Evolutionary conservation across 2,329 filamentous ascomycete genomes (phyloP).

Genomic region (Claviceps fusiformis): DNA sequence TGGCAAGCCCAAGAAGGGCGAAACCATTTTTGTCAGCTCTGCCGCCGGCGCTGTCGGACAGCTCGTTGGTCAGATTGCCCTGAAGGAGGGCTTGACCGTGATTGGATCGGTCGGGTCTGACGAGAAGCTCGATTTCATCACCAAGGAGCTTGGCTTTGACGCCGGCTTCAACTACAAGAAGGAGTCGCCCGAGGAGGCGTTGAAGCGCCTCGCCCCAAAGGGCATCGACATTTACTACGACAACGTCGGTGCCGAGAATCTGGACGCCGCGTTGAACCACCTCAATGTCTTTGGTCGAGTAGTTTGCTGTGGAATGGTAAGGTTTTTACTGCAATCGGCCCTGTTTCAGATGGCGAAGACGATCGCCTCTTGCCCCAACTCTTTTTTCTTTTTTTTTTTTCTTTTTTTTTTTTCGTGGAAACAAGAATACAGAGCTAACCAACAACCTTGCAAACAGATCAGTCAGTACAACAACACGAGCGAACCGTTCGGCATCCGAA

Average conservation of each 20-base stretch:
- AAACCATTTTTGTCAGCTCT: constrained; percentile 70
- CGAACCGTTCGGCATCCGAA: constrained; percentile 47
- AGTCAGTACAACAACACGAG: constrained; percentile 55
- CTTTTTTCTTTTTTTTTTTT: background rate
- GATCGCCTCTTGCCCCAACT: background rate
- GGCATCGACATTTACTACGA: constrained; percentile 59
- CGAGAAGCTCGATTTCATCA: constrained; percentile 60
- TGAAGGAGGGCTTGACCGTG: constrained; percentile 65
- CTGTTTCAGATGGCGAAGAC: too few species aligned
- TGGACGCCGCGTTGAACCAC: constrained; percentile 29
- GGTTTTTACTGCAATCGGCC: too few species aligned
- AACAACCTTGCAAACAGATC: constrained; percentile 29
- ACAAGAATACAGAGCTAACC: background rate
- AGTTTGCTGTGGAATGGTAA: constrained; percentile 47
- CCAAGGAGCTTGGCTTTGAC: constrained; percentile 37
- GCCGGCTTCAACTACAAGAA: constrained; percentile 80
- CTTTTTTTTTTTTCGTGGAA: background rate
- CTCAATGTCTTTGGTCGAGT: constrained; percentile 54
- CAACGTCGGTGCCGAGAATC: constrained; percentile 39
- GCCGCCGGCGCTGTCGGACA: constrained; percentile 74
- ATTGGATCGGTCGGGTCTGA: constrained; percentile 71
- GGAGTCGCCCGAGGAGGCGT: constrained; percentile 54
- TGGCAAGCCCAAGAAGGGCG: constrained; percentile 47
- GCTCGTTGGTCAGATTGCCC: constrained; percentile 70
- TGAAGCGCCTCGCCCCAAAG: constrained; percentile 57